Evolutionary conservation across 257 asterid genomes (phyloP).

Genomic region (Ocimum tenuiflorum): DNA sequence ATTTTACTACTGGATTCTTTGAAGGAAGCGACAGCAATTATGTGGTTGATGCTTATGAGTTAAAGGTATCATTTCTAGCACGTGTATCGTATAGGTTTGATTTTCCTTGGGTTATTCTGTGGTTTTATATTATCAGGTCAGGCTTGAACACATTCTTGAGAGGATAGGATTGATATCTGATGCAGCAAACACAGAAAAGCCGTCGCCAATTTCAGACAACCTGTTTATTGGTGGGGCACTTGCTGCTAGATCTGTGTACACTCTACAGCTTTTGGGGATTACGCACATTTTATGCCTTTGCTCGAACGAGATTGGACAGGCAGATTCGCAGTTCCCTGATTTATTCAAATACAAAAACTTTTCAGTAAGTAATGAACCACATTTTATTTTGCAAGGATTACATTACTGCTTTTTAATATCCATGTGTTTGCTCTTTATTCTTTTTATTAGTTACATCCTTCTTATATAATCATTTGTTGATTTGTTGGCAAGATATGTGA

Average conservation of each 20-base stretch:
- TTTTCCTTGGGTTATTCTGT: not conserved
- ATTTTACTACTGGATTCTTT: conserved; percentile 82
- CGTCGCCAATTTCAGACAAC: conserved; percentile 49
- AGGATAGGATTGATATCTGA: conserved; percentile 77
- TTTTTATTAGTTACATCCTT: not conserved
- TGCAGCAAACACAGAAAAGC: conserved; percentile 93
- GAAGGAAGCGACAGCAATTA: conserved; percentile 83
- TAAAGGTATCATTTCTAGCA: conserved; percentile 50
- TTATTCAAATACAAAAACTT: conserved; percentile 75
- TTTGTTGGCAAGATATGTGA: conserved; percentile 56
- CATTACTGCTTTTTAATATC: too few species aligned
- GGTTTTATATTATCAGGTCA: conserved; percentile 50
- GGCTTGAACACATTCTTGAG: conserved; percentile 97
- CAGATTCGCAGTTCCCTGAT: conserved; percentile 87
- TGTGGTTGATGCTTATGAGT: conserved; percentile 91
- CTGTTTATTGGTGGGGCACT: conserved; percentile 92
- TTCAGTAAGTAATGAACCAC: conserved; percentile 52
- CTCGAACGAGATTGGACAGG: conserved; percentile 93
- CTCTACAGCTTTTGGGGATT: conserved; percentile 80
- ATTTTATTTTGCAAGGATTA: not conserved
- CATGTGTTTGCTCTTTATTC: too few species aligned
- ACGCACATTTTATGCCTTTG: conserved; percentile 88
- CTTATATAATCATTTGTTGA: not conserved
- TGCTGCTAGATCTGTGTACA: conserved; percentile 88
- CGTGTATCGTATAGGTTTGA: too few species aligned